Evolutionary conservation across 2,329 filamentous ascomycete species (phyloP).

Genomic region (Alternaria hordeiaustralica): DNA sequence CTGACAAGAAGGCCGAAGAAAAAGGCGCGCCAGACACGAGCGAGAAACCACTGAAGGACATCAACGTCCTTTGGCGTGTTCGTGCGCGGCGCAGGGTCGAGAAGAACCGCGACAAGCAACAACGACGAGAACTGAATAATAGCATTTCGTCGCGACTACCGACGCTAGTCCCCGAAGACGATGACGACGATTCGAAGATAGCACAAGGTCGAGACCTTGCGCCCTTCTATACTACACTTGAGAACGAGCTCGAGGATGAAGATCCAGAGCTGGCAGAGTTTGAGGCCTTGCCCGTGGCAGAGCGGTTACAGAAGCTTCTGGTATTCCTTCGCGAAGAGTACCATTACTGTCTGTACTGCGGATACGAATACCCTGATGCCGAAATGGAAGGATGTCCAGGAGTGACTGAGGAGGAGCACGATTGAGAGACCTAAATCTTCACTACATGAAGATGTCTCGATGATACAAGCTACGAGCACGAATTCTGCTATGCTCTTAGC

Average conservation of each 20-base stretch:
- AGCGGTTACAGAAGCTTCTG: slow-evolving; percentile 72
- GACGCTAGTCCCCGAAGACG: slow-evolving; percentile 66
- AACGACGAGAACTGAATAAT: slow-evolving; percentile 37
- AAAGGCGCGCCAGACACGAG: slow-evolving; percentile 28
- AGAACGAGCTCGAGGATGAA: slow-evolving; percentile 76
- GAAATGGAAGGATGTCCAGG: slow-evolving; percentile 90
- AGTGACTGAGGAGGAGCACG: slow-evolving; percentile 81
- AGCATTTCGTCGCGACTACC: slow-evolving; percentile 60
- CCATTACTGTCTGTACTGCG: slow-evolving; percentile 96
- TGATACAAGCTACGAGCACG: not conserved
- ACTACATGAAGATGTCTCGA: not conserved
- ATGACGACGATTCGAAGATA: slow-evolving; percentile 74
- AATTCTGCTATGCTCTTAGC: not conserved
- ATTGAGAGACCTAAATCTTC: slow-evolving; percentile 49
- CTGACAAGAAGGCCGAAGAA: slow-evolving; percentile 47
- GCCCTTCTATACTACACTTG: slow-evolving; percentile 59
- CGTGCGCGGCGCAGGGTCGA: slow-evolving; percentile 73
- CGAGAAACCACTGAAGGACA: slow-evolving; percentile 66
- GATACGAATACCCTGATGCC: slow-evolving; percentile 75
- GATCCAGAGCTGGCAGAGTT: slow-evolving; percentile 83
- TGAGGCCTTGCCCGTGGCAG: slow-evolving; percentile 69
- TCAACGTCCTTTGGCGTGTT: slow-evolving; percentile 81
- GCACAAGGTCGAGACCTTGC: slow-evolving; percentile 68
- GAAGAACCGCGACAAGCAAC: slow-evolving; percentile 66
- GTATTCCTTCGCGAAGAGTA: slow-evolving; percentile 72